Evolutionary conservation across 129 eudicot species (phyloP), one percentile per base, ranked within the genome.

Genomic region (Lactuca sativa): DNA sequence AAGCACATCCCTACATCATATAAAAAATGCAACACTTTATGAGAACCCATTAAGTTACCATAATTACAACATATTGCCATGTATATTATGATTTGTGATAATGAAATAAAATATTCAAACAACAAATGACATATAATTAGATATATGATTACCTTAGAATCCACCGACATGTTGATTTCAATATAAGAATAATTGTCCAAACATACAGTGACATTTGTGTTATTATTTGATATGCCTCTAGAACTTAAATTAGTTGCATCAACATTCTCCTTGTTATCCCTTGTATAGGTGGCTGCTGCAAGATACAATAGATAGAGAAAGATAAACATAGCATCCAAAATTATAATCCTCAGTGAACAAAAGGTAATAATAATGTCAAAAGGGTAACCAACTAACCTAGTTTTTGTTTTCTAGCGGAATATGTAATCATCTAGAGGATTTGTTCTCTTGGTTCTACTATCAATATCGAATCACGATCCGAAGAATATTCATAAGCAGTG

Each of bases 381-480:
- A 34, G 52, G 43, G 58, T 53, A 51, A 67, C 25, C 52, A 49
- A 71, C 86, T 81, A 55, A 88, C 95, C 81, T 73, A 72, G 76
- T 71, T 83, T 78, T 71, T 79, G 84, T 81, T 95, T 95, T 74
- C 97, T 82, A n/a, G 87, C 85, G 74, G 97, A 95, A 60, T 97
- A 95, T 6, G 99, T 87, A 69, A 95, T 90, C 47, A 95, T 77
- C 63, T 83, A 3, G 88, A 78, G 48, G 78, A 90, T 84, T 90
- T 85, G 78, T 81, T 90, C 66, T 82, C 85, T 66, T 83, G 93
- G 61, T 75, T 76, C 21, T 18, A 18, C 21, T 18, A 18, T 18
- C 21, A 18, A 18, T 18, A 18, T 18, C 21, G 21, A 18, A 18
- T 18, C 21, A 18, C 21, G 21, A 18, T 18, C 21, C 21, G 21